Evolutionary conservation across 2,329 filamentous ascomycete genomes (phyloP), one percentile per base, ranked within the genome.

Genomic region (Epichloe scottii): DNA sequence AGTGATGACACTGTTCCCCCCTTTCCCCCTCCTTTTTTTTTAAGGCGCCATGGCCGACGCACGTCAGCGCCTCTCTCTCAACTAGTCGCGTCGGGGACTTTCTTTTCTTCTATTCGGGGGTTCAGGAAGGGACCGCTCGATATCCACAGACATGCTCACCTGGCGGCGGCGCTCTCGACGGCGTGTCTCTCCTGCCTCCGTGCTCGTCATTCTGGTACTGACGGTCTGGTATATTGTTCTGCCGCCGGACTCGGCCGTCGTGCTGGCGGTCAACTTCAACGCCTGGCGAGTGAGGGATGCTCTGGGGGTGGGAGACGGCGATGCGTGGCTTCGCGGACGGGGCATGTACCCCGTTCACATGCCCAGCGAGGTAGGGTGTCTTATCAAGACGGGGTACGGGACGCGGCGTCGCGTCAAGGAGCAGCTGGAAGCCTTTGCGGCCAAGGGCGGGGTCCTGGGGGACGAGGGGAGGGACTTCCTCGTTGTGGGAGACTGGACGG

Each of bases 301-400:
- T 23, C 51, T 71, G 15, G 62, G 60, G 30, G 57, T 56, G 23
- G 55, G 61, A 14, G 57, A 63, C 33, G 60, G 61, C 58, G 72
- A 75, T 51, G 66, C 67, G 33, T 74, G 71, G 68, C 62, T 76
- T 17, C 65, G 63, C 56, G 55, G 61, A 56, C 56, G 63, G 48
- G 66, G 66, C n/a, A 55, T 54, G n/a, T 69, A 70, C 50, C 67
- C 71, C 3, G 62, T 78, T 51, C 67, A 76, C 51, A 61, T 73
- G 37, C 62, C 63, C 48, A 63, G 64, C 38, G 75, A 79, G 50
- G 68, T 78, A 7, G 73, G 70, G 34, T 67, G 75, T 55, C 68
- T 79, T 47, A 63, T 79, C 56, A 79, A 79, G 63, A 78, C 76
- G 4, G 76, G 76, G 33, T 79, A 76, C 58, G 76, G 76, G 50